Base-by-base conservation (phyloP, 176 grass and related monocot species). In the Tillandsia leiboldiana region DNA sequence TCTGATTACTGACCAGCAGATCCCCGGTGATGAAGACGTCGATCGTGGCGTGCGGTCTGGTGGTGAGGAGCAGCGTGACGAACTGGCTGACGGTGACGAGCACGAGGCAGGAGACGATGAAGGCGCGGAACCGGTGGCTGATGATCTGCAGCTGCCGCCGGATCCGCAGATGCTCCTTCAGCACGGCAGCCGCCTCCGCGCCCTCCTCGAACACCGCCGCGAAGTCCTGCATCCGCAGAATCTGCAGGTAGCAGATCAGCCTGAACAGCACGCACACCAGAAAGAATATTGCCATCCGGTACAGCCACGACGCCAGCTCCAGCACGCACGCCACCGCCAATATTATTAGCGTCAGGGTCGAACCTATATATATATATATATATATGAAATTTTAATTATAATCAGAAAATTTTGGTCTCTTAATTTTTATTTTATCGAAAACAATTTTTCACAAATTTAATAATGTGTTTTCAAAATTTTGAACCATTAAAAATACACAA, bases 151-250 rank as follows among this genome's bases (percentile, higher is more conserved):
- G 89, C 54, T 93, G 94, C 50, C 70, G 75, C 4, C 84, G 75
- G 29, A 99, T 80, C 48, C 77, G 77, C 1, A 86, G 63, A 78
- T 99, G 94, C 70, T 99, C 33, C 33, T 42, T 70, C 0, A 99
- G 82, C 77, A 85, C 85, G 22, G 14, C 66, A n/a, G 72, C 80
- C 15, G 88, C 90, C 50, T 90, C 87, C 29, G 84, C 57, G 69
- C 78, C 86, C 75, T 75, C 80, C 10, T 84, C 71, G 74, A 99
- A 86, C 69, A 83, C 80, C 33, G 73, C 53, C 13, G 77, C 80
- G 57, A 99, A 93, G 26, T 91, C 87, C 26, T 76, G 77, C 89
- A 99, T 90, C 49, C 90, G 82, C 18, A 93, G 87, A 72, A 99
- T 81, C 84, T 87, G 80, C 12, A 99, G 90, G 75, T 77, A 81